Base-by-base conservation (phyloP, 805 yeast genomes). In the Lipomyces anomalus region DNA sequence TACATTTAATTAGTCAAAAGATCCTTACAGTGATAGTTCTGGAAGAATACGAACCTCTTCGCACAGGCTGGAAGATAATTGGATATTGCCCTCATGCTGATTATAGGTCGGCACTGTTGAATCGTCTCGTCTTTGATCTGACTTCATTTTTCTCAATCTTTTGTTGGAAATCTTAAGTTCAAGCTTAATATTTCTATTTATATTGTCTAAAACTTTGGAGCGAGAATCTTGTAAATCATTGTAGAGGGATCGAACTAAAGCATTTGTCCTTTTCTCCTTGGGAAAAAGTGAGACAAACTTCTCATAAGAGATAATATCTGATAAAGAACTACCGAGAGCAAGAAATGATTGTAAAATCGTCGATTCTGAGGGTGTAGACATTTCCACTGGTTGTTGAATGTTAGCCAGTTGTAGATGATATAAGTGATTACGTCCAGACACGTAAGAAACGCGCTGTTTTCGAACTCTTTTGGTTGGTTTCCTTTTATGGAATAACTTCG, bases 301-400 rank as follows among this genome's bases (percentile, higher is more conserved):
- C n/a, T 35, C 38, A 9, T 38, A 40, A 34, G 52, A 24, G n/a
- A 50, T 26, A 9, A 48, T 26, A 30, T 50, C 53, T 4, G 49
- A 22, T 9, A 50, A 32, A 6, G 22, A 37, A 2, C 41, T 39
- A 16, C 18, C n/a, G 26, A 43, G 48, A 4, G 43, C 40, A 21
- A 50, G 36, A 26, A 48, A 50, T 29, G 46, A 38, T 13, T 9
- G 9, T 26, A 50, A 33, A 20, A 50, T 50, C 3, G 42, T 16
- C 6, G 32, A 20, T 21, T 48, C 53, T 26, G 30, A 9, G 11
- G 30, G 30, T 13, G 30, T 13, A 13, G 30, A 9, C 30, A 26
- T 26, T 9, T 9, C 30, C n/a, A n/a, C n/a, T n/a, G n/a, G n/a
- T n/a, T n/a, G n/a, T n/a, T n/a, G n/a, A n/a, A n/a, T n/a, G n/a